These are phyloP conservation scores for Dendrostoma leiphaemia DNA, from an alignment of 2,329 filamentous ascomycete genomes.

Conservation along the genomic window DNA sequence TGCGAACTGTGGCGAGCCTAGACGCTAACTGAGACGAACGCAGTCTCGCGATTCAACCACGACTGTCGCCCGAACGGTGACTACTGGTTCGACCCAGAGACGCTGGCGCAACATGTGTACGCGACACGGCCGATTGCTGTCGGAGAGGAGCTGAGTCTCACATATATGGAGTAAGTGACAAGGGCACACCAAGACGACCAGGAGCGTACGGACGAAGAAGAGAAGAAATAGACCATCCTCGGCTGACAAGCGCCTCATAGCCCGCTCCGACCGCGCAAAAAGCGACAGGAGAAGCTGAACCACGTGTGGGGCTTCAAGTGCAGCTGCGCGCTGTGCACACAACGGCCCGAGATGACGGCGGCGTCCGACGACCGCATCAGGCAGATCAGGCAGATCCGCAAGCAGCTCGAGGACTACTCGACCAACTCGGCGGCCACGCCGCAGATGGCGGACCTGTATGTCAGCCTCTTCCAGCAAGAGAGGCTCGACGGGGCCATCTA, in stretches of 20 bases:
- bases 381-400: conserved; percentile 31
- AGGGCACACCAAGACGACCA: too few relatives aligned
- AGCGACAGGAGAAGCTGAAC: conserved; percentile 30
- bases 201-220: too few relatives aligned
- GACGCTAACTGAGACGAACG: neutral
- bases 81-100: conserved; percentile 38
- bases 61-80: conserved; percentile 44
- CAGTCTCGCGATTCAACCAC: conserved; percentile 42
- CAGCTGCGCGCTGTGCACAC: conserved; percentile 37
- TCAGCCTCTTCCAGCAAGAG: conserved; percentile 40
- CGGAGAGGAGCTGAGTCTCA: conserved; percentile 43
- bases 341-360: conserved; percentile 22
- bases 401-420: conserved; percentile 31
- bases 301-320: conserved; percentile 40
- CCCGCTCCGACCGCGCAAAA: conserved; percentile 28
- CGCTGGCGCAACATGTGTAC: conserved; percentile 37
- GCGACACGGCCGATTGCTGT: conserved; percentile 37
- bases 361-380: conserved; percentile 37
- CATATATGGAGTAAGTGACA: conserved; percentile 40
- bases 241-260: conserved; percentile 13
- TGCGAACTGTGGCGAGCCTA: neutral
- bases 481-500: conserved; percentile 31
- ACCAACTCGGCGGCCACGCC: conserved; percentile 30
- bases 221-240: neutral
- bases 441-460: conserved; percentile 37